Evolutionary conservation across 257 asterid genomes (phyloP), one percentile per base, ranked within the genome.

Genomic region (Paraleonurus japonicus): DNA sequence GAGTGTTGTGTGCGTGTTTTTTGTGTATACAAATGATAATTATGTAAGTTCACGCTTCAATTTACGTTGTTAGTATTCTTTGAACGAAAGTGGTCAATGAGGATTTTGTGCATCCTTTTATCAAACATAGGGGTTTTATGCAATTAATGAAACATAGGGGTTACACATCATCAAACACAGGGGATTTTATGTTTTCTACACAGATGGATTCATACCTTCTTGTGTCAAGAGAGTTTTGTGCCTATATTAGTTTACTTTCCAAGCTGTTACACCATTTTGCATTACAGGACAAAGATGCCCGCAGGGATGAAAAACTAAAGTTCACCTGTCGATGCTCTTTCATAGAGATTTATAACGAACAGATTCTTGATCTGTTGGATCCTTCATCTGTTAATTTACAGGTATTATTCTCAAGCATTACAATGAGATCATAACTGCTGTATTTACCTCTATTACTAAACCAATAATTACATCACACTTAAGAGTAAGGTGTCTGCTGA

Each of bases 291-390:
- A 91, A 83, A 77, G 99, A 94, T 68, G 90, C 84, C 51, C 96
- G 96, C 7, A 81, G 99, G 81, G 99, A 94, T 81, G 97, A 91
- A 76, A 89, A 89, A 51, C 60, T 95, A 62, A 89, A 71, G 76
- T 95, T 88, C 77, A 85, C 89, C 45, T 89, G 97, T 72, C 89
- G 79, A 84, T 91, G 98, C 72, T 94, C 99, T 51, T 94, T 94
- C 84, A 80, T 94, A 63, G 99, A 95, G 81, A 95, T 95, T 47
- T 95, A 95, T 75, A 95, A 94, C 10, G 99, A 92, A 75, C 99
- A 95, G 27, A 95, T 95, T 83, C 86, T 89, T 65, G 99, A 95
- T 75, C 96, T 95, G 66, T 75, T 95, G 84, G 93, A 92, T 73
- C 99, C 97, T 69, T 78, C 96, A 62, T 86, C 98, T 20, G 50